Base-by-base conservation (phyloP, 441 rosid species). In the Adansonia grandidieri region DNA sequence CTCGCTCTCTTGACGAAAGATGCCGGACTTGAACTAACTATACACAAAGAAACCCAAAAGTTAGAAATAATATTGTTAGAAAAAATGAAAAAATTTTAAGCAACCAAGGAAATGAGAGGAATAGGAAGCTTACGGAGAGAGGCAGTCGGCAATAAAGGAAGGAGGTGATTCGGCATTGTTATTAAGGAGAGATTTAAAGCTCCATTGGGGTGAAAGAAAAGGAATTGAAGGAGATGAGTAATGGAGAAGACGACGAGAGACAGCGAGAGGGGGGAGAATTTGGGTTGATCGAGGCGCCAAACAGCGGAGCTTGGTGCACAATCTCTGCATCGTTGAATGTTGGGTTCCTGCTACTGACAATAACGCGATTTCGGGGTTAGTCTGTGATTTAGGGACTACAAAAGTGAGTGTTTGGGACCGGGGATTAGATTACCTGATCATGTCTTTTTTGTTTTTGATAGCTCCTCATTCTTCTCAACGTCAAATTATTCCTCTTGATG, bases 1-100 rank as follows among this genome's bases (percentile, higher is more conserved):
- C 80, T 70, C 96, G 85, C 67, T 96, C 99, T 80, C 93, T 89
- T 20, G 99, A 87, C 24, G 95, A 92, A 53, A 91, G 94, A 74
- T 77, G 87, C 19, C 98, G 91, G 28, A 92, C 93, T 80, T 94
- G 97, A 75, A 84, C 80, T 84, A 91, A 78, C 98, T 93, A 50
- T 1, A 13, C 20, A 77, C 28, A 76, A 24, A 10, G 7, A 20
- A 28, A 54, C 45, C 54, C 72, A 60, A 37, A 53, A 57, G 3
- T 53, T 58, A 82, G 5, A 2, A 0, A 32, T 32, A 42, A 67
- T 3, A 6, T 11, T 17, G 65, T 13, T 57, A 47, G 32, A 65
- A 75, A 5, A 44, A 70, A 2, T 6, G 40, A 14, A 1, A 75
- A 50, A 53, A 56, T 42, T 44, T 57, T 54, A 32, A 11, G 14